Conservation (phyloP, 768 basidiomycete genomes). For the Daedaleopsis sinensis region DNA sequence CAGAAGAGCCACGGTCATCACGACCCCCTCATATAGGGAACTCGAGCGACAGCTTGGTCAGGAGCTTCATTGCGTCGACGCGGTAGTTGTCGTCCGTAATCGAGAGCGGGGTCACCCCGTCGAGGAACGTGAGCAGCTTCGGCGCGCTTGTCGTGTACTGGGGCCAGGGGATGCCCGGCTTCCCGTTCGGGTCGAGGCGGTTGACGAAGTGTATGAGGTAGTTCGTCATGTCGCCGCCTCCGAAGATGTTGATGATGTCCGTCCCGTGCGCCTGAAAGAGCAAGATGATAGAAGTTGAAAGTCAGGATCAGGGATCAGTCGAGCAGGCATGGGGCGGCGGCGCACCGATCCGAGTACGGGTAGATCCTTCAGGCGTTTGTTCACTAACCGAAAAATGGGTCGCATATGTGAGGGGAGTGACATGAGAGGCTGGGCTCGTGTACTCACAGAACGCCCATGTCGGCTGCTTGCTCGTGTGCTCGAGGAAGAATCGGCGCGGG, state of each 20-base stretch:
- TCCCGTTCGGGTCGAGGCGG: conserved; percentile 29
- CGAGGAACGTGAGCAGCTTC: conserved; percentile 44
- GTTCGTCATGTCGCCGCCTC: conserved; percentile 21
- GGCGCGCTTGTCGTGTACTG: conserved; percentile 28
- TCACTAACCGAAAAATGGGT: neutral
- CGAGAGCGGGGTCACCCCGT: conserved; percentile 33
- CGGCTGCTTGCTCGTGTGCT: conserved; percentile 1
- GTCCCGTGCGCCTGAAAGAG: conserved; percentile 12
- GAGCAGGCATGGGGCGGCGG: too few relatives aligned
- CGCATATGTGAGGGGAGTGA: neutral
- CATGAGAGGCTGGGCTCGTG: neutral
- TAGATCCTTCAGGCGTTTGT: neutral
- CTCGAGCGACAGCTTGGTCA: conserved; percentile 4
- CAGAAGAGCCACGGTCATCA: too few relatives aligned
- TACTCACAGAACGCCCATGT: conserved; percentile 14
- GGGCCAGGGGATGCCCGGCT: conserved; percentile 25
- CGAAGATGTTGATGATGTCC: conserved; percentile 14
- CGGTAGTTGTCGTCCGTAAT: conserved; percentile 49
- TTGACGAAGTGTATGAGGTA: conserved; percentile 31
- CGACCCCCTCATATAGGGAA: neutral
- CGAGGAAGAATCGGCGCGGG: conserved; percentile 20
- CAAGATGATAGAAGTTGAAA: neutral
- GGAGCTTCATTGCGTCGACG: conserved; percentile 35
- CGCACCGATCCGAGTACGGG: conserved; percentile 8
- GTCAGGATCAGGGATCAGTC: too few relatives aligned